Evolutionary conservation across 2,329 filamentous ascomycete species (phyloP).

Genomic region (Fusarium agapanthi): DNA sequence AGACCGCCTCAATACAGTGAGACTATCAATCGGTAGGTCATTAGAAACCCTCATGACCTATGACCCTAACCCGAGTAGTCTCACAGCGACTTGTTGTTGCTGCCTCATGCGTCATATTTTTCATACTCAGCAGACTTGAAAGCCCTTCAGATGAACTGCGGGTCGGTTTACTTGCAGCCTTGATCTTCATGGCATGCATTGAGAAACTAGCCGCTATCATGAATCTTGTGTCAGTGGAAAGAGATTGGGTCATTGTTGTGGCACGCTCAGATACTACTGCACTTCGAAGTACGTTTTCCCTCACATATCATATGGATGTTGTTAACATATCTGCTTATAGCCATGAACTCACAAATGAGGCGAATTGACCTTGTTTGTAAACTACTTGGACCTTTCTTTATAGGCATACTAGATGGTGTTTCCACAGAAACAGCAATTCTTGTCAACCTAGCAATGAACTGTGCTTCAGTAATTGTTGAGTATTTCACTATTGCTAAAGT

Average conservation of each 20-base stretch:
- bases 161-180: conserved; percentile 44
- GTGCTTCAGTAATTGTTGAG: conserved; percentile 58
- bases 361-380: conserved; percentile 70
- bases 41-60: neutral
- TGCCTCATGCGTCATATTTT: conserved; percentile 57
- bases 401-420: conserved; percentile 59
- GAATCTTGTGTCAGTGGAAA: conserved; percentile 74
- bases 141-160: conserved; percentile 6
- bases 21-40: conserved; percentile 55
- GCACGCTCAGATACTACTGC: conserved; percentile 31
- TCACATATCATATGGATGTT: neutral
- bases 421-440: conserved; percentile 60
- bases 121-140: conserved; percentile 32
- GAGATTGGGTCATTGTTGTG: conserved; percentile 67
- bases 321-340: conserved; percentile 28
- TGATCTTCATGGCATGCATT: conserved; percentile 67
- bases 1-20: conserved; percentile 59
- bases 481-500: conserved; percentile 58
- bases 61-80: conserved; percentile 34
- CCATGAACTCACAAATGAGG: conserved; percentile 67
- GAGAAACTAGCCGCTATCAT: conserved; percentile 73
- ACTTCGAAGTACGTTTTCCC: conserved; percentile 22
- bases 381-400: conserved; percentile 63
- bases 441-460: conserved; percentile 59
- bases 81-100: conserved; percentile 56